Percentiles rank a stretch among this genome's conserved stretches.
These are phyloP conservation scores for Berkeleyomyces rouxiae DNA, from an alignment of 2,329 filamentous ascomycete species.

Conservation along the genomic window DNA sequence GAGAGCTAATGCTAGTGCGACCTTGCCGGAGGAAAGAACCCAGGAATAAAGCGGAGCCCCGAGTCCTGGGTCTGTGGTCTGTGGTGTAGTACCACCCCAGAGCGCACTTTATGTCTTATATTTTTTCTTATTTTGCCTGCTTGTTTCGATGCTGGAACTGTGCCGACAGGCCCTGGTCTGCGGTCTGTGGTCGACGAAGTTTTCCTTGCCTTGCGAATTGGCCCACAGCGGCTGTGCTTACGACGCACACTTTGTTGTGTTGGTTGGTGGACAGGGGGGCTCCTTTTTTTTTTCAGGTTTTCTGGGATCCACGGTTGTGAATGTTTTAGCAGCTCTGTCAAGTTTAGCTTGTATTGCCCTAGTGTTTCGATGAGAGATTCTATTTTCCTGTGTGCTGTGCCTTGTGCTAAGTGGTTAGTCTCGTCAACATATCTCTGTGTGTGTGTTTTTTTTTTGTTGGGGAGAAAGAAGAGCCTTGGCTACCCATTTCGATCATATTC, in stretches of 20 bases:
- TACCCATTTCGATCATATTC: conserved; percentile 1
- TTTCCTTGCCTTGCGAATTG: no score
- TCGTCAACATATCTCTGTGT: conserved; percentile 12
- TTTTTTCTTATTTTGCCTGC: no score
- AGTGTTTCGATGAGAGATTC: background rate
- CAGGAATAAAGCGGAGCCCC: background rate
- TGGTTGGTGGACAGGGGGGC: background rate
- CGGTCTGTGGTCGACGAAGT: no score
- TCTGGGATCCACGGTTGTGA: background rate
- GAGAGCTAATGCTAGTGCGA: background rate
- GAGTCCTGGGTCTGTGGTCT: background rate
- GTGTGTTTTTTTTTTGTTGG: background rate
- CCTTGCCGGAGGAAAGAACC: background rate
- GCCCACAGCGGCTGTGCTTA: no score
- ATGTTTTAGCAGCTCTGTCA: background rate
- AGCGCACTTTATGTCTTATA: no score
- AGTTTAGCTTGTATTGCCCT: background rate
- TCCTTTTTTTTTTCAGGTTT: background rate
- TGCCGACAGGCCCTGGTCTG: no score
- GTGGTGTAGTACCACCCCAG: background rate
- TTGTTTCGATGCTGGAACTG: no score
- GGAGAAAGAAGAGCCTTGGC: background rate
- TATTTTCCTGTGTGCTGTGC: background rate
- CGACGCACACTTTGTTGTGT: no score
- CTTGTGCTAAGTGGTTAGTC: background rate